phyloP scores from a whole-genome alignment of 371 early-diverging fungal species.

The Parasitella parasitica region DNA sequence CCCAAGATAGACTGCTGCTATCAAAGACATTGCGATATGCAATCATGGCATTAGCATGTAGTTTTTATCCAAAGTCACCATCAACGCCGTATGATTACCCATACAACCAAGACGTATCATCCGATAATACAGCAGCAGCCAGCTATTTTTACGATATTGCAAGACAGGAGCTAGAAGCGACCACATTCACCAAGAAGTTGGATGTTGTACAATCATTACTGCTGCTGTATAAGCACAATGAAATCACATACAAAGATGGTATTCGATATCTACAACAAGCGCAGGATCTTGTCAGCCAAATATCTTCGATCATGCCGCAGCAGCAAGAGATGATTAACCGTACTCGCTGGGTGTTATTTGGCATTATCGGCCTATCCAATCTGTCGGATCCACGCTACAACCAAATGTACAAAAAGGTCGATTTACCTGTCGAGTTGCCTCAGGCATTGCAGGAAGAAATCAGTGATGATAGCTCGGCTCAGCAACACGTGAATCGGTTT shows the following conservation, averaged over 20 bases:
- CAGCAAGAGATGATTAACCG: conserved; percentile 20
- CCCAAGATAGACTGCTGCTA: conserved; percentile 2
- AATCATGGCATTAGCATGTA: conserved; percentile 17
- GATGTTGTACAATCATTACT: conserved; percentile 25
- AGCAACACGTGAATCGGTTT: conserved; percentile 15
- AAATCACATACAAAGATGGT: conserved; percentile 7
- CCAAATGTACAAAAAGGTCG: conserved; percentile 1
- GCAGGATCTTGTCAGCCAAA: conserved; percentile 9
- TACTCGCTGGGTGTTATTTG: conserved; percentile 20
- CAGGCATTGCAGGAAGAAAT: conserved; percentile 12
- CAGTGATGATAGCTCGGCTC: conserved; percentile 1
- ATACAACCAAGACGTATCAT: not conserved
- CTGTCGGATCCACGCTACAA: conserved; percentile 7
- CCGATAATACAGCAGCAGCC: not conserved
- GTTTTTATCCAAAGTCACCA: not conserved
- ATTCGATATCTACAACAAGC: conserved; percentile 13
- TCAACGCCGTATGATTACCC: not conserved
- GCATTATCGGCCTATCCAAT: conserved; percentile 13
- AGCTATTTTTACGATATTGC: conserved; percentile 4
- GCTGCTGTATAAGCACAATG: conserved; percentile 27
- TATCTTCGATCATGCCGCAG: conserved; percentile 1
- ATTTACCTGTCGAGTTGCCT: conserved; percentile 20
- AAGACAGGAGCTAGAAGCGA: not conserved
- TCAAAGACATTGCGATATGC: conserved; percentile 13
- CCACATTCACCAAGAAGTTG: not conserved